Evolutionary conservation across 2,329 filamentous ascomycete genomes (phyloP).

Genomic region (Pseudocercospora vitis): DNA sequence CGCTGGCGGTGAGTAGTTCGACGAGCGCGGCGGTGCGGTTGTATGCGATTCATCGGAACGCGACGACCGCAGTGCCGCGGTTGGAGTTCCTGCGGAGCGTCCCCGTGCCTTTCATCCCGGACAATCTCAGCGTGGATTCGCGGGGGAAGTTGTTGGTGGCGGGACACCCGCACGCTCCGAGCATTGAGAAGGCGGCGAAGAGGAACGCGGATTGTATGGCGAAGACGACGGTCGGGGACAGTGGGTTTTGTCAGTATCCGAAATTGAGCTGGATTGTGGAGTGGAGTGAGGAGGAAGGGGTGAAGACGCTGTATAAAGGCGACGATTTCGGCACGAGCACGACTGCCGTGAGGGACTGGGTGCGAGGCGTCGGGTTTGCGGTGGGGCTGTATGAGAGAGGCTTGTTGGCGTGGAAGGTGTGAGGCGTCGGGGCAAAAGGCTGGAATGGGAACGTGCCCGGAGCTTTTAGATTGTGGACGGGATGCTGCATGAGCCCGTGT

Average conservation of each 20-base stretch:
- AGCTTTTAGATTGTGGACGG: not conserved
- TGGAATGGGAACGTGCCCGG: too few species aligned
- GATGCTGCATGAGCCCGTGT: not conserved
- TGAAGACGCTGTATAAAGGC: conserved; percentile 41
- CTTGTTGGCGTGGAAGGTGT: conserved; percentile 40
- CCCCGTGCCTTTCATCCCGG: conserved; percentile 36
- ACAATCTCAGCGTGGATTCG: conserved; percentile 44
- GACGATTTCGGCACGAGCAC: conserved; percentile 40
- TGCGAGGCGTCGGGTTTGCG: conserved; percentile 39
- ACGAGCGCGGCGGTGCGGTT: conserved; percentile 39
- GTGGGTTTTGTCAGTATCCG: conserved; percentile 34
- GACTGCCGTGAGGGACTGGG: conserved; percentile 42
- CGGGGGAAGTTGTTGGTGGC: conserved; percentile 43
- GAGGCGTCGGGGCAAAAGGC: too few species aligned
- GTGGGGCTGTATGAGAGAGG: conserved; percentile 46
- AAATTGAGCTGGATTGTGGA: conserved; percentile 38
- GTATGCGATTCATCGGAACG: conserved; percentile 31
- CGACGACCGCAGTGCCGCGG: conserved; percentile 8
- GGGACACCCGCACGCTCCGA: conserved; percentile 43
- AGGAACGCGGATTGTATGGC: conserved; percentile 27
- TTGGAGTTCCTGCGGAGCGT: conserved; percentile 25
- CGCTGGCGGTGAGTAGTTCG: conserved; percentile 43
- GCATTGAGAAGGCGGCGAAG: conserved; percentile 30
- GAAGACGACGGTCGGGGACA: conserved; percentile 25
- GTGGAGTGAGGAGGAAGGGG: conserved; percentile 41